phyloP scores from a whole-genome alignment of 345 rosid genomes.

The Euphorbia pulcherrima region DNA sequence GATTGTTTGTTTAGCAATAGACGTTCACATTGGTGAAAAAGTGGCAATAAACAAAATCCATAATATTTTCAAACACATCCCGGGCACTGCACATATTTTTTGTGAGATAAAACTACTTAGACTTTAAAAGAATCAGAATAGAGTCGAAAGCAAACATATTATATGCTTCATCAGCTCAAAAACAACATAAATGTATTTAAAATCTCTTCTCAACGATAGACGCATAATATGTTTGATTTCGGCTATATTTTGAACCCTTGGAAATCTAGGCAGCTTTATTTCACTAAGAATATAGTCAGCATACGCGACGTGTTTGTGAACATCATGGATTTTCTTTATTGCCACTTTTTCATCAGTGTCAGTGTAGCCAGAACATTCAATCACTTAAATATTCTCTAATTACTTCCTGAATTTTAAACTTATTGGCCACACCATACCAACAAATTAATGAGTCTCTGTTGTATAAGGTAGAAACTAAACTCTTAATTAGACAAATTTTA shows the following conservation, averaged over 20 bases:
- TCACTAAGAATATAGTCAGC: slow-evolving; percentile 90
- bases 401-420: slow-evolving; percentile 84
- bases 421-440: slow-evolving; percentile 79
- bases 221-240: slow-evolving; percentile 95
- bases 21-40: no score
- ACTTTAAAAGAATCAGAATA: no score
- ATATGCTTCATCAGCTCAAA: slow-evolving; percentile 92
- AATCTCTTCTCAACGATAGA: slow-evolving; percentile 87
- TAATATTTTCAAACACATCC: no score
- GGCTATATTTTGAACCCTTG: slow-evolving; percentile 87
- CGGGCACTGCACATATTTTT: no score
- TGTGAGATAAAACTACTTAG: no score
- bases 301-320: slow-evolving; percentile 86
- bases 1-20: no score
- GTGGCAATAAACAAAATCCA: no score
- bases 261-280: slow-evolving; percentile 76
- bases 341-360: slow-evolving; percentile 86
- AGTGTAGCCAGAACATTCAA: slow-evolving; percentile 85
- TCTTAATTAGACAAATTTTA: no score
- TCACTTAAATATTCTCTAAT: slow-evolving; percentile 88
- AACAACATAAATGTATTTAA: slow-evolving; percentile 91
- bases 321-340: slow-evolving; percentile 82
- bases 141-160: no score
- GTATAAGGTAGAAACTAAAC: no score
- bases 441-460: slow-evolving; percentile 77